These are phyloP conservation scores for Xylaria longipes DNA, from an alignment of 495 filamentous ascomycete species.

Conservation along the genomic window DNA sequence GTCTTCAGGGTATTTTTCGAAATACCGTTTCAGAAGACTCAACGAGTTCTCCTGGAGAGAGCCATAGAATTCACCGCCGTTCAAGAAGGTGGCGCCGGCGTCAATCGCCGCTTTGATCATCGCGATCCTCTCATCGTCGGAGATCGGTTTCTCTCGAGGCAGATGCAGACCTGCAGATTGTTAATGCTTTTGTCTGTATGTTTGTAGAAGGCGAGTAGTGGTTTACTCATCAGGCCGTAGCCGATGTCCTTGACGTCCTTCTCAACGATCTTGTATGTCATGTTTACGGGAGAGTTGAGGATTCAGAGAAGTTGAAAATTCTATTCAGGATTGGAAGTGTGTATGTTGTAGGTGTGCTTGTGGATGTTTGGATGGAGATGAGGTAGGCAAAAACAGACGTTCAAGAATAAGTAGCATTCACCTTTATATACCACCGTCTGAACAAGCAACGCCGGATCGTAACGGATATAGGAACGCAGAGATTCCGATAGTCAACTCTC, in stretches of 20 bases:
- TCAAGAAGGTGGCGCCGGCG: constrained; percentile 68
- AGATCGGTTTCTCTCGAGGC: constrained; percentile 55
- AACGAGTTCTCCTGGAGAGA: constrained; percentile 63
- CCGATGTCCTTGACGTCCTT: constrained; percentile 52
- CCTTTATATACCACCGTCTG: constrained; percentile 1
- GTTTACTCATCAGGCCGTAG: constrained; percentile 52
- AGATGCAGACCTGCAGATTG: constrained; percentile 65
- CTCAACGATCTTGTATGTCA: constrained; percentile 36
- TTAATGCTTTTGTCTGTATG: background rate
- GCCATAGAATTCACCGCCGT: constrained; percentile 75
- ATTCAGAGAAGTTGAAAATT: background rate
- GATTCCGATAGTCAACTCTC: background rate
- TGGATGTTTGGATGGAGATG: background rate
- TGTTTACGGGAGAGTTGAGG: background rate
- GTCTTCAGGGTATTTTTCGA: constrained; percentile 63
- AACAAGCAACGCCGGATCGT: background rate
- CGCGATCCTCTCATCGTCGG: constrained; percentile 62
- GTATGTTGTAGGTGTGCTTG: background rate
- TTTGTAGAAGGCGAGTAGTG: background rate
- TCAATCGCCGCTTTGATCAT: constrained; percentile 65
- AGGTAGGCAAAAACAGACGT: background rate
- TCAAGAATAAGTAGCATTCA: background rate
- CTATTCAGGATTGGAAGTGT: background rate
- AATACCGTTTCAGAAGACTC: constrained; percentile 62
- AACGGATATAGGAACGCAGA: constrained; percentile 4